Conservation (phyloP, 805 yeast genomes). For the Sugiyamaella floridensis region DNA sequence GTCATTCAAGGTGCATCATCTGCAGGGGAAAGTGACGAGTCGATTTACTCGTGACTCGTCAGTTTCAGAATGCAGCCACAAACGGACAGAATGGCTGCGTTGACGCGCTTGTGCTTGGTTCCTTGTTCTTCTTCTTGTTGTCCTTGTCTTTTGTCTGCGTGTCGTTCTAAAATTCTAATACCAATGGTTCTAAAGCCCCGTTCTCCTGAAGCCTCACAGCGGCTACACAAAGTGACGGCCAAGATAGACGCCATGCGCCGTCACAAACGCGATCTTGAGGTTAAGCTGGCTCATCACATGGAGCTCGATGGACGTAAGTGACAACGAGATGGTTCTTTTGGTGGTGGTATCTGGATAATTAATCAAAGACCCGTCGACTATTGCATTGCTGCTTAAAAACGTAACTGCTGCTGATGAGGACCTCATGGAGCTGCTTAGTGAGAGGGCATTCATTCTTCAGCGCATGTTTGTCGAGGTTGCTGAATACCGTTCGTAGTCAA, state of each 20-base stretch:
- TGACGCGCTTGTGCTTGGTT: no score
- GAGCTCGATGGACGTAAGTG: neutral
- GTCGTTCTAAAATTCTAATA: no score
- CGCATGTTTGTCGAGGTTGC: neutral
- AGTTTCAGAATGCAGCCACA: no score
- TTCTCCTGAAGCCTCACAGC: neutral
- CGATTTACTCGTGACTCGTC: no score
- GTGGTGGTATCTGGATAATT: no score
- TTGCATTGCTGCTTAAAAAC: neutral
- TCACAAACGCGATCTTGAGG: neutral
- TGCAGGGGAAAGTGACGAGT: no score
- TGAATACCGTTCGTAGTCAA: no score
- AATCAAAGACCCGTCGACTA: neutral
- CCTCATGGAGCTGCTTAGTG: neutral
- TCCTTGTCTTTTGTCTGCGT: no score
- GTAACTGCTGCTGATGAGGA: neutral
- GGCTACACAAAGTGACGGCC: neutral
- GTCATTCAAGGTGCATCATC: no score
- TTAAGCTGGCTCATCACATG: neutral
- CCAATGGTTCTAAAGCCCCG: neutral
- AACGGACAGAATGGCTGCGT: no score
- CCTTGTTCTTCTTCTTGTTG: no score
- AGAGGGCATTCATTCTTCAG: neutral
- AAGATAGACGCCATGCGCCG: neutral
- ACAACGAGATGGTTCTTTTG: neutral